Evolutionary conservation across 305 asterid species (phyloP), one percentile per base, ranked within the genome.

Genomic region (Solanum hybrid): DNA sequence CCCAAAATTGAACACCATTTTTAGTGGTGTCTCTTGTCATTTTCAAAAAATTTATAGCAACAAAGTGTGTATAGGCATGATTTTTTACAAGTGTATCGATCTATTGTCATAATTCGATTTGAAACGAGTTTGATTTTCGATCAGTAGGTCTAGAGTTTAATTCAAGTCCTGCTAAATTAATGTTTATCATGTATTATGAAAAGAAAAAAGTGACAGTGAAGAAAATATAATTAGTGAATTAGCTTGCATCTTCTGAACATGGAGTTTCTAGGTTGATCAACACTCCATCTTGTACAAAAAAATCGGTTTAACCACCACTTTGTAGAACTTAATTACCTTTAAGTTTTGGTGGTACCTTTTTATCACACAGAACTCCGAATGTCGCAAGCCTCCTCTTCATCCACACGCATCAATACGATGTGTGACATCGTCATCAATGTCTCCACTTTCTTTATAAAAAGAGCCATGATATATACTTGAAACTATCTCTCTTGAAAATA

Each of bases 241-340:
- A 42, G 26, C 2, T 56, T 56, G 69, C 24, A 17, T 56, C 10
- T 56, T 17, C 24, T 60, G 24, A 60, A 60, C 5, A 60, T 60
- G 0, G 5, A 20, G 0, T 20, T 60, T 60, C 2, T 20, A 7
- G 11, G 5, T 60, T 3, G 11, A 0, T 7, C 24, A 2, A 0
- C 71, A 60, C 71, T 60, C 26, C 10, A 60, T 8, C 71, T 20
- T 29, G 71, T 60, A 60, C 69, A 60, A 60, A 22, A 60, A 1
- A 60, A 7, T 6, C 1, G 10, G 1, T 20, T 3, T 60, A 60
- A 17, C 1, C 11, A 17, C 2, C 11, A 20, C 71, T 60, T 60
- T 20, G 2, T 8, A 60, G 10, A 60, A 20, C 9, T 60, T 42
- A 6, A 10, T 17, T 42, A 7, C 24, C 11, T 60, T 60, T 7